Evolutionary conservation across 176 grass and related monocot genomes (phyloP).

Genomic region (Chloris gayana): DNA sequence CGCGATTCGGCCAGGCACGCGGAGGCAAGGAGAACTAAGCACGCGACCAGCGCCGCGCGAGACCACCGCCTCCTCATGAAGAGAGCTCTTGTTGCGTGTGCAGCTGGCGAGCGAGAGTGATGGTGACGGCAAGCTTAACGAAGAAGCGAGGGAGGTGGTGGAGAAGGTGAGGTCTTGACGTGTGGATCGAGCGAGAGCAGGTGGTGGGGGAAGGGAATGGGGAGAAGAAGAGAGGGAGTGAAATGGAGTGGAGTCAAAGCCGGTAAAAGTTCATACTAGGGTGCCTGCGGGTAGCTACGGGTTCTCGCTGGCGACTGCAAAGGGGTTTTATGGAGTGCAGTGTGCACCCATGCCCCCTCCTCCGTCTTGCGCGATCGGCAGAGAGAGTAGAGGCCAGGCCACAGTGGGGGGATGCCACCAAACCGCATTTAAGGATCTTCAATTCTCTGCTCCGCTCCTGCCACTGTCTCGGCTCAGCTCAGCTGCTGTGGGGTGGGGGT

Average conservation of each 20-base stretch:
- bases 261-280: conserved; percentile 26
- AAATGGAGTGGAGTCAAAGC: conserved; percentile 55
- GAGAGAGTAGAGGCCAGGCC: conserved; percentile 12
- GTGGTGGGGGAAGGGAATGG: too few relatives aligned
- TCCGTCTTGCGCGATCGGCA: neutral
- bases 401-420: conserved; percentile 54
- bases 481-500: neutral
- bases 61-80: conserved; percentile 58
- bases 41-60: conserved; percentile 46
- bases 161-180: neutral
- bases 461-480: conserved; percentile 29
- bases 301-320: neutral
- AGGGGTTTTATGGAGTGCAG: conserved; percentile 37
- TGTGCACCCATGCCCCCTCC: neutral
- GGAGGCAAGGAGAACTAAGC: conserved; percentile 43
- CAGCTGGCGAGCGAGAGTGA: neutral
- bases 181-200: neutral
- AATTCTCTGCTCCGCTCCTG: conserved; percentile 53
- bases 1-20: conserved; percentile 38
- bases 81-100: too few relatives aligned
- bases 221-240: neutral
- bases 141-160: neutral
- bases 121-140: conserved; percentile 9
- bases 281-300: neutral
- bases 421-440: conserved; percentile 78